Evolutionary conservation across 1,284 basidiomycete genomes (phyloP).

Genomic region (Pseudozyma tsukubaensis): DNA sequence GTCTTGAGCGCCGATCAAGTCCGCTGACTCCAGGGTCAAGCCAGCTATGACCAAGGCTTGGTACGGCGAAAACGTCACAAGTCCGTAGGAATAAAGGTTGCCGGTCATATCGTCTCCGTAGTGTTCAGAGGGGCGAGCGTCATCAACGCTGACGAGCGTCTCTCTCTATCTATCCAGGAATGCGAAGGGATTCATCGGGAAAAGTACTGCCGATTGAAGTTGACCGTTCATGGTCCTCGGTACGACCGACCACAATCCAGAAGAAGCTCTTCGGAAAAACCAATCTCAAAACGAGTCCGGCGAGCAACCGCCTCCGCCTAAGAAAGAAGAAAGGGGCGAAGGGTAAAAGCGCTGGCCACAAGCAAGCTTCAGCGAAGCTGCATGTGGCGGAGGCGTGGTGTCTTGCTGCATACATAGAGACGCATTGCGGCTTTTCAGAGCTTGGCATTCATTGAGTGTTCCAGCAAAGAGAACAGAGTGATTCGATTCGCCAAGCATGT

Average conservation of each 20-base stretch:
- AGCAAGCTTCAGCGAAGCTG: background rate
- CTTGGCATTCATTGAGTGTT: background rate
- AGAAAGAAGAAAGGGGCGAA: background rate
- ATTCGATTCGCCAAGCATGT: too few species aligned
- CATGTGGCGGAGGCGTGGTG: slow-evolving; percentile 10
- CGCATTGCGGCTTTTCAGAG: background rate
- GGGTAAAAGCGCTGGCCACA: background rate
- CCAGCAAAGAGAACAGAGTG: too few species aligned
- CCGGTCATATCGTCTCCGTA: too few species aligned
- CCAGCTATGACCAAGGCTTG: too few species aligned
- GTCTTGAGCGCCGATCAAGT: too few species aligned
- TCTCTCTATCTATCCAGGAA: too few species aligned
- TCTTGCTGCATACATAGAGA: background rate
- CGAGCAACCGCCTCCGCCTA: background rate
- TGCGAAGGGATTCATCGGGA: too few species aligned
- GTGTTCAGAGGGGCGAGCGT: background rate
- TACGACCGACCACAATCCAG: background rate
- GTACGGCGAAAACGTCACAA: too few species aligned
- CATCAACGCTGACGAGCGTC: slow-evolving; percentile 6
- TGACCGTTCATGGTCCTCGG: background rate
- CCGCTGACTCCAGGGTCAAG: too few species aligned
- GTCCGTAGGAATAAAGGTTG: too few species aligned
- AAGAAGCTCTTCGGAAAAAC: too few species aligned
- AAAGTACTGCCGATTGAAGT: background rate
- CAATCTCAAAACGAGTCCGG: too few species aligned